These are phyloP conservation scores for Hyphodiscus sp. DNA, from an alignment of 2,329 filamentous ascomycete species.

Conservation along the genomic window DNA sequence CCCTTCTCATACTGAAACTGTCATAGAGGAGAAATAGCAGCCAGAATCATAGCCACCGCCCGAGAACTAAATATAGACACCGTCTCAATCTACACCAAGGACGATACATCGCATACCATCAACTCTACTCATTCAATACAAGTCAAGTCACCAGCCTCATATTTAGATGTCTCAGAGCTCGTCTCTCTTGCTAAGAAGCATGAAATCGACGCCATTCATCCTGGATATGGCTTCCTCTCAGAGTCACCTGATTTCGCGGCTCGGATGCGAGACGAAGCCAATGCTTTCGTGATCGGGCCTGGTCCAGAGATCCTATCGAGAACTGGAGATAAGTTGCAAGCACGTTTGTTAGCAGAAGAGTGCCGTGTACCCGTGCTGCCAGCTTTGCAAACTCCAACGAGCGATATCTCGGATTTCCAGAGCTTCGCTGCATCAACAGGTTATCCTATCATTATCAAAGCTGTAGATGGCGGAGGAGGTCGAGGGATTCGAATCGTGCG, in stretches of 20 bases:
- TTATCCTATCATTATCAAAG: constrained; percentile 51
- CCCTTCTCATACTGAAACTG: neutral
- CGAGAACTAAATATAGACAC: constrained; percentile 51
- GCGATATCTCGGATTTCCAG: constrained; percentile 53
- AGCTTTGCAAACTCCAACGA: constrained; percentile 59
- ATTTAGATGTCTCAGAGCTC: constrained; percentile 45
- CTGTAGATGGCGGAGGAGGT: constrained; percentile 56
- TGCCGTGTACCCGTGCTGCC: constrained; percentile 65
- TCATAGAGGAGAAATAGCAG: constrained; percentile 55
- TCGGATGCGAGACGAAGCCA: constrained; percentile 59
- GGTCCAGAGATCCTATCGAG: constrained; percentile 33
- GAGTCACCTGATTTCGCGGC: constrained; percentile 64
- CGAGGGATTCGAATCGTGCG: constrained; percentile 56
- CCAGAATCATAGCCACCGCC: constrained; percentile 52
- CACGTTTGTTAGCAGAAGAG: constrained; percentile 59
- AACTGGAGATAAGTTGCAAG: constrained; percentile 39
- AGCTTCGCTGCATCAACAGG: constrained; percentile 34
- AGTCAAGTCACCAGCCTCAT: constrained; percentile 43
- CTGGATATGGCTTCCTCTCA: constrained; percentile 65
- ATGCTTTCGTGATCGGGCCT: constrained; percentile 64
- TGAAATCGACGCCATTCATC: constrained; percentile 59
- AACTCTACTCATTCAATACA: constrained; percentile 44
- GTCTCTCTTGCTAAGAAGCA: constrained; percentile 42
- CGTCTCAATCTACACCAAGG: constrained; percentile 46
- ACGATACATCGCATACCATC: constrained; percentile 48